Evolutionary conservation across 768 basidiomycete species (phyloP).

Genomic region (Ramaria rubella): DNA sequence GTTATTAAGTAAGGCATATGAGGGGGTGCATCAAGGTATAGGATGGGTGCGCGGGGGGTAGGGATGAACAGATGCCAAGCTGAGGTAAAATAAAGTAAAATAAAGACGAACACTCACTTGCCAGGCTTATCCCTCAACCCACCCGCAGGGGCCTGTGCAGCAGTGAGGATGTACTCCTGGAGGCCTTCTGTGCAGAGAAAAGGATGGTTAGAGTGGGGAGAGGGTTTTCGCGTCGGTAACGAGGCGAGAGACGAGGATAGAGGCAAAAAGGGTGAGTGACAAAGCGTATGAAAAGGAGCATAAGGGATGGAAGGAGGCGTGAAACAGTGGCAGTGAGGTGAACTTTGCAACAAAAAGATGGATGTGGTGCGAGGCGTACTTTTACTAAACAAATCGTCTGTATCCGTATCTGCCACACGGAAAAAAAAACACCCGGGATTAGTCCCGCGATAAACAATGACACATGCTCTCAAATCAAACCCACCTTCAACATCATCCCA

Average conservation of each 20-base stretch:
- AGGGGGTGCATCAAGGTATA: neutral
- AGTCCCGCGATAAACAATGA: too few species aligned
- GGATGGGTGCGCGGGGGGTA: neutral
- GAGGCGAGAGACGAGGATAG: too few species aligned
- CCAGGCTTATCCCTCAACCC: constrained; percentile 94
- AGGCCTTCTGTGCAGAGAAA: constrained; percentile 41
- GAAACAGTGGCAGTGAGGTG: too few species aligned
- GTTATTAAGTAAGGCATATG: neutral
- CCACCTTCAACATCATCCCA: constrained; percentile 75
- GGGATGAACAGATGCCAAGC: too few species aligned
- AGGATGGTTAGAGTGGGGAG: too few species aligned
- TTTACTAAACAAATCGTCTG: constrained; percentile 49
- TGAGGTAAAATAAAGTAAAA: neutral
- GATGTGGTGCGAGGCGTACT: constrained; percentile 9
- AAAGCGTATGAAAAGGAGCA: too few species aligned
- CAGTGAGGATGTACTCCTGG: constrained; percentile 81
- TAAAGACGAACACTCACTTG: constrained; percentile 48
- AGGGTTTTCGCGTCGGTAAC: too few species aligned
- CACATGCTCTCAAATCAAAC: too few species aligned
- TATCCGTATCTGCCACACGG: too few species aligned
- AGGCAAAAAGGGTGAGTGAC: too few species aligned
- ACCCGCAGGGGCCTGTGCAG: constrained; percentile 79
- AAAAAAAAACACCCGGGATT: too few species aligned
- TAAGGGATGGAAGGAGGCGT: neutral
- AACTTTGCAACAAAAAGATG: too few species aligned